phyloP scores from a whole-genome alignment of 768 basidiomycete genomes.

The Suillus placidus region DNA sequence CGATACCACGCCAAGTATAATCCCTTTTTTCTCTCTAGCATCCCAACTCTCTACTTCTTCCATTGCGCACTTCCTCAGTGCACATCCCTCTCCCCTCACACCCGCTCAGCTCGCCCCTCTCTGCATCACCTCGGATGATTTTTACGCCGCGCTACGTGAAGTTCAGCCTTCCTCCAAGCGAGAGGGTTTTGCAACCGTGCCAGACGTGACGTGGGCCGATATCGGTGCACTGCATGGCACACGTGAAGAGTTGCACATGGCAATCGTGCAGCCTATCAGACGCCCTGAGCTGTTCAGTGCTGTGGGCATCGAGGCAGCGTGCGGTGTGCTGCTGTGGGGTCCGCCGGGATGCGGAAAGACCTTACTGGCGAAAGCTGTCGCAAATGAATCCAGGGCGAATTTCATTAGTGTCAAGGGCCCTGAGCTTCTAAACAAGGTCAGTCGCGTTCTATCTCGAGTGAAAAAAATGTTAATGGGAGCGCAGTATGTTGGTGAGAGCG shows the following conservation, averaged over 20 bases:
- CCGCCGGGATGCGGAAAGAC: constrained; percentile 99
- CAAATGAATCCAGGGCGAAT: constrained; percentile 93
- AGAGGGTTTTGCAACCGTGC: constrained; percentile 97
- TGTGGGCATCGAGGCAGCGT: constrained; percentile 89
- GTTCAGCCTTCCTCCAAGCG: constrained; percentile 97
- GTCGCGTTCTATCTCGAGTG: neutral
- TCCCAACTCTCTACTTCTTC: constrained; percentile 58
- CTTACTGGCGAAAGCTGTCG: constrained; percentile 95
- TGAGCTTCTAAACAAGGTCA: constrained; percentile 92
- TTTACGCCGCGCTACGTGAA: constrained; percentile 76
- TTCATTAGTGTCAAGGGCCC: constrained; percentile 99
- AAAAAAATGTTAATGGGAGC: constrained; percentile 6
- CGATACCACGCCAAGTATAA: constrained; percentile 22
- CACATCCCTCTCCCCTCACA: constrained; percentile 82
- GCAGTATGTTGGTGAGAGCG: constrained; percentile 97
- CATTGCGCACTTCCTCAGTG: constrained; percentile 87
- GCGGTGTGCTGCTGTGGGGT: constrained; percentile 97
- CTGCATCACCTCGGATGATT: constrained; percentile 81
- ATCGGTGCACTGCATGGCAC: constrained; percentile 88
- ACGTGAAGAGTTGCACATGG: constrained; percentile 94
- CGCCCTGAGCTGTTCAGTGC: constrained; percentile 85
- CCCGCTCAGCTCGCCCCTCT: constrained; percentile 78
- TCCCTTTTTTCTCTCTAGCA: constrained; percentile 40
- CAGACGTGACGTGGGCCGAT: constrained; percentile 94
- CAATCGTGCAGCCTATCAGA: constrained; percentile 92